Evolutionary conservation across 225 moss, liverwort and hornwort species (phyloP), one percentile per base, ranked within the genome.

Genomic region (Sphagnum tenellum): DNA sequence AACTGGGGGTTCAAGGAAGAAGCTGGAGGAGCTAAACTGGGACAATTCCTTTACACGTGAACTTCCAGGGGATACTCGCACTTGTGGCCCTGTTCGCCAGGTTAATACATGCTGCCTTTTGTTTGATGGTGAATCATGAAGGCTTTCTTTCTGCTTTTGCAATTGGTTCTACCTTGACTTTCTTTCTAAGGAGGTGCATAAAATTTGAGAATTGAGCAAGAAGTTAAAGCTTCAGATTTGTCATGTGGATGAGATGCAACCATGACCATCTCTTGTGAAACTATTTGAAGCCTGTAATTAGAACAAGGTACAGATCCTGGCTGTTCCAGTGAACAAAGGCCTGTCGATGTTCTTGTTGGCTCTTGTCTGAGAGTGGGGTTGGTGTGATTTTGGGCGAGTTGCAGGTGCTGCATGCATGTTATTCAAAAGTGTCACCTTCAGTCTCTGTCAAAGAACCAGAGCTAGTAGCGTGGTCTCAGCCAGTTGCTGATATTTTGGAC

Each of bases 331-430:
- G 29, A 29, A 29, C 29, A 29, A 29, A n/a, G 58, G 12, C 10
- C 8, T 1, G 12, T 47, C 48, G 2, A 5, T 12, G 8, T 47
- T 5, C 12, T 7, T 7, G 47, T 47, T 63, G 4, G 12, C 6
- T 47, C 2, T 9, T 7, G 10, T 6, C 10, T 44, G 46, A 29
- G 46, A 6, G 63, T 9, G 9, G 66, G 2, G 7, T 2, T 11
- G 12, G 57, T n/a, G 47, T 56, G 29, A 5, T 46, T 46, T 57
- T 54, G 12, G 6, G 14, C 62, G 8, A 63, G 60, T 70, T 69
- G 47, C 79, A 96, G 92, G 96, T 96, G 12, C 69, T 96, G 56
- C 92, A 96, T 73, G 63, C 96, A 64, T 96, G 96, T 78, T 96
- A 87, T 64, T 77, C 96, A 44, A 79, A 81, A 77, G 92, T 96